These are phyloP conservation scores for Torrubiella hemipterigena DNA, from an alignment of 2,329 filamentous ascomycete species.

Conservation along the genomic window DNA sequence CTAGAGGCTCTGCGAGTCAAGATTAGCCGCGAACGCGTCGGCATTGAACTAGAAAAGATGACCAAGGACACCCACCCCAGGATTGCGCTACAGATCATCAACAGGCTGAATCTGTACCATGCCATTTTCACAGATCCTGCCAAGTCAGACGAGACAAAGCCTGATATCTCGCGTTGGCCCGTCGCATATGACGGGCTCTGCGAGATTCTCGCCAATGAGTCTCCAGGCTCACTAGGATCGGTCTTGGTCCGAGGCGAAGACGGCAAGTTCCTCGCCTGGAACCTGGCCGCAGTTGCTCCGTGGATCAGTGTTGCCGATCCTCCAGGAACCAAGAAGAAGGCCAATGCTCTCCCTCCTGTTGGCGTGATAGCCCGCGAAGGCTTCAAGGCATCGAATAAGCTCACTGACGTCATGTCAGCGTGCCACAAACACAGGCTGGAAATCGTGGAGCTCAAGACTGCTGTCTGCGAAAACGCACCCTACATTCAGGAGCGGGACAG, in stretches of 20 bases:
- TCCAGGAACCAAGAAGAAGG: slow-evolving; percentile 32
- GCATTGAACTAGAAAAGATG: slow-evolving; percentile 85
- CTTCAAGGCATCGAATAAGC: slow-evolving; percentile 67
- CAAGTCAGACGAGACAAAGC: slow-evolving; percentile 34
- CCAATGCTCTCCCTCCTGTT: slow-evolving; percentile 35
- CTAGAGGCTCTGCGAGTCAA: slow-evolving; percentile 69
- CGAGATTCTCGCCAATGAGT: slow-evolving; percentile 30
- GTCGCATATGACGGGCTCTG: slow-evolving; percentile 53
- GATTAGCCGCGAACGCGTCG: slow-evolving; percentile 84
- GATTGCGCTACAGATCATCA: slow-evolving; percentile 50
- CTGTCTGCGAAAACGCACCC: slow-evolving; percentile 32
- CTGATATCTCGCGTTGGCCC: slow-evolving; percentile 49
- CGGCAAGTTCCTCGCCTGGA: slow-evolving; percentile 63
- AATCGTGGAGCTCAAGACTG: slow-evolving; percentile 51
- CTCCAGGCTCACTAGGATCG: slow-evolving; percentile 34
- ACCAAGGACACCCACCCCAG: slow-evolving; percentile 54
- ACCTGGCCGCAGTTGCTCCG: slow-evolving; percentile 61
- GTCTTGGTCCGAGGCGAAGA: slow-evolving; percentile 50
- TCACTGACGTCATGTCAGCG: slow-evolving; percentile 54
- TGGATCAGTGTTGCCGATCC: slow-evolving; percentile 46
- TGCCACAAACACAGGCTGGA: slow-evolving; percentile 49
- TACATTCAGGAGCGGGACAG: slow-evolving; percentile 43
- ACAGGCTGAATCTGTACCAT: slow-evolving; percentile 55
- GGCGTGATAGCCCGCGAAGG: slow-evolving; percentile 56
- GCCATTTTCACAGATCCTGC: slow-evolving; percentile 63